Conservation (phyloP, 2,329 filamentous ascomycete species). For the Cercospora sp. region DNA sequence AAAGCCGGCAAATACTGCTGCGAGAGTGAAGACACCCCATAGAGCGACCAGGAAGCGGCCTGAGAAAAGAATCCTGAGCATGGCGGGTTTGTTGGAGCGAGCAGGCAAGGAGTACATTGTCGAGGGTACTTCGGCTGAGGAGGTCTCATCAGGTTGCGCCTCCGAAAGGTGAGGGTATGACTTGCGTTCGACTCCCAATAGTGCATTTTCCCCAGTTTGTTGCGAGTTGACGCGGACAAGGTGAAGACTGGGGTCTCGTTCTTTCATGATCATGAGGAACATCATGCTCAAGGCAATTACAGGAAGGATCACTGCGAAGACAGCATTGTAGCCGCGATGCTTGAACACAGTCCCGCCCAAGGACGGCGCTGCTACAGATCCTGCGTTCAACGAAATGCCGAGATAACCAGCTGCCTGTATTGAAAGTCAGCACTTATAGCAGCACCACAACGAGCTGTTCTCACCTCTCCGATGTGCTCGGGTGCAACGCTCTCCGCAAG, state of each 20-base stretch:
- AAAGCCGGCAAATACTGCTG: constrained; percentile 23
- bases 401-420: no score
- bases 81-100: constrained; percentile 12
- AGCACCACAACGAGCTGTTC: no score
- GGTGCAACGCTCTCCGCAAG: constrained; percentile 67
- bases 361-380: constrained; percentile 62
- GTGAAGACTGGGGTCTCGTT: background rate
- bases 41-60: constrained; percentile 25
- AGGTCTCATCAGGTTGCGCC: background rate
- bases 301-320: constrained; percentile 24
- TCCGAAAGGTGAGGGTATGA: background rate
- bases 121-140: background rate
- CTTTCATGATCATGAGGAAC: constrained; percentile 25
- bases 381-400: constrained; percentile 61
- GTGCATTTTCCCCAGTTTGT: background rate
- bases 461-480: constrained; percentile 53
- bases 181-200: background rate
- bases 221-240: constrained; percentile 1
- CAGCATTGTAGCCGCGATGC: constrained; percentile 40
- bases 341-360: constrained; percentile 68
- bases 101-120: background rate
- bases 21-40: constrained; percentile 28
- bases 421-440: no score
- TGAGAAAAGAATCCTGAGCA: constrained; percentile 24
- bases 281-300: constrained; percentile 23